These are phyloP conservation scores for Diutina mesorugosa DNA, from an alignment of 1,139 yeast genomes.

Conservation along the genomic window DNA sequence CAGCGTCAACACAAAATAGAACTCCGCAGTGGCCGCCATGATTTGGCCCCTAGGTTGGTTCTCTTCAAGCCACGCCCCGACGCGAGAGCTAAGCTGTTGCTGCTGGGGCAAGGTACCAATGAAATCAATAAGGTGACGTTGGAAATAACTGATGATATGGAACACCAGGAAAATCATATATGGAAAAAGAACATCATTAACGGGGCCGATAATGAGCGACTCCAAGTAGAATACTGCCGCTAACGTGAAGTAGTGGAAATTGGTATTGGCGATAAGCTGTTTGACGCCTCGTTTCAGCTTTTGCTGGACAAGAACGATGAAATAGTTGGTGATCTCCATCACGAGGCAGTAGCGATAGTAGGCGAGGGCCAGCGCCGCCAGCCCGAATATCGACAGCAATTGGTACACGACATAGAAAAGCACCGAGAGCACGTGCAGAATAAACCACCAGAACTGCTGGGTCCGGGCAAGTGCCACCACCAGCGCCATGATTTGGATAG, in stretches of 20 bases:
- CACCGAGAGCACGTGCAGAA: not conserved
- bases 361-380: not conserved
- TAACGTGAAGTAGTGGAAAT: not conserved
- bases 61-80: constrained; percentile 21
- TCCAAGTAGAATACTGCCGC: not conserved
- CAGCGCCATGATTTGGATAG: not conserved
- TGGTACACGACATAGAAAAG: not conserved
- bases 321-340: constrained; percentile 1
- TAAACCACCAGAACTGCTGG: constrained; percentile 2
- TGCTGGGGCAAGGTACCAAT: not conserved
- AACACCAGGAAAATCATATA: not conserved
- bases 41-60: constrained; percentile 33
- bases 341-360: not conserved
- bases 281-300: not conserved
- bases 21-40: constrained; percentile 35
- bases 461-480: not conserved
- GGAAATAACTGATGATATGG: not conserved
- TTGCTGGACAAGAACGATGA: not conserved
- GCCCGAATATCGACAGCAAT: not conserved
- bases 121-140: not conserved
- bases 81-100: constrained; percentile 8
- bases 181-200: not conserved
- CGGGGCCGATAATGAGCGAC: not conserved
- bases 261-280: not conserved
- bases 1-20: constrained; percentile 12